Conservation (phyloP, 202 grass and related monocot species). For the Zoysia matrella region DNA sequence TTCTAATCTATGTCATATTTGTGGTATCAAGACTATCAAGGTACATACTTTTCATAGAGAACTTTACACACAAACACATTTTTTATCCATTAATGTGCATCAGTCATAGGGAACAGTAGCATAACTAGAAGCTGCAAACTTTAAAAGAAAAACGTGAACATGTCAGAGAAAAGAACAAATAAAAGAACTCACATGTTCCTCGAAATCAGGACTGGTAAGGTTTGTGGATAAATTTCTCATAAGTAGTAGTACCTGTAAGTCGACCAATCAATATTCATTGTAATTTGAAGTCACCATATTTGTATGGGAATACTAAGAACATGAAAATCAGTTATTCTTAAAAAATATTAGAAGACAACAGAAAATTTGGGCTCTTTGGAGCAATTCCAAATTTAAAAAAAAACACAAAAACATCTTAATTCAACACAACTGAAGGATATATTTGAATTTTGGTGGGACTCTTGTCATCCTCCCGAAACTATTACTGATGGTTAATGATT, state of each 20-base stretch:
- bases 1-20: neutral
- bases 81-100: neutral
- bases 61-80: neutral
- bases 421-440: neutral
- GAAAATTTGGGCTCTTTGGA: too few species aligned
- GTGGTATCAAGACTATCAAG: neutral
- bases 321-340: neutral
- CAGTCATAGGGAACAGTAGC: neutral
- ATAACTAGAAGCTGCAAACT: conserved; percentile 24
- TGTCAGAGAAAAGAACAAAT: conserved; percentile 7
- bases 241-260: conserved; percentile 73
- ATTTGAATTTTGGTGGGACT: too few species aligned
- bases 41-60: neutral
- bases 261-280: conserved; percentile 26
- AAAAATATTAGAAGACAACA: conserved; percentile 15
- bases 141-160: conserved; percentile 9
- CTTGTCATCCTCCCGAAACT: neutral
- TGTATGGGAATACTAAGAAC: conserved; percentile 5
- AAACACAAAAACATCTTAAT: neutral
- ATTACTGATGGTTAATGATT: neutral
- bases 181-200: conserved; percentile 84
- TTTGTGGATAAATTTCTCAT: conserved; percentile 97
- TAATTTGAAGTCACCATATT: neutral
- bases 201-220: conserved; percentile 83
- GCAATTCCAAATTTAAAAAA: conserved; percentile 19